Evolutionary conservation across 345 rosid genomes (phyloP).

Genomic region (Excoecaria cochinchinensis): DNA sequence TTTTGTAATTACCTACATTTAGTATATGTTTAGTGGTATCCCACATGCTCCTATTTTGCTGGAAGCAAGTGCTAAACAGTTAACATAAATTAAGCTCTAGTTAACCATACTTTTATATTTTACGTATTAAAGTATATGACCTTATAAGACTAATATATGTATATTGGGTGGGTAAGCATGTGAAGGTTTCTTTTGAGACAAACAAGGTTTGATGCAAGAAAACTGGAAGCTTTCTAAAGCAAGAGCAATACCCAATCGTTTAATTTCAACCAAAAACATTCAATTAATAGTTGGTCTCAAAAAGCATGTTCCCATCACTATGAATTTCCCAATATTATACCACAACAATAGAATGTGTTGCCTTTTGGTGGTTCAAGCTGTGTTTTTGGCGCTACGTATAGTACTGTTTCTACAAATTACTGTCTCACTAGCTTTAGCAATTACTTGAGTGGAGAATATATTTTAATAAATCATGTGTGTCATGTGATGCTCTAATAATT

Average conservation of each 20-base stretch:
- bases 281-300: background rate
- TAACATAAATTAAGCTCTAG: background rate
- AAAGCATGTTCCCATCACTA: background rate
- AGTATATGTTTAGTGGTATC: constrained; percentile 1
- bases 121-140: background rate
- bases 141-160: no score
- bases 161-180: background rate
- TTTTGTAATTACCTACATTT: background rate
- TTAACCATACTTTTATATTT: background rate
- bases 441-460: no score
- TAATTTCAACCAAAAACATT: background rate
- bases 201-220: background rate
- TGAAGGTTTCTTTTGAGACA: background rate
- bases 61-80: constrained; percentile 13
- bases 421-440: no score
- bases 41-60: constrained; percentile 24
- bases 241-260: background rate
- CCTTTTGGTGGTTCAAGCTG: background rate
- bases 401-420: no score
- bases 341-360: background rate
- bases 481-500: no score
- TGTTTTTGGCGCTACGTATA: background rate
- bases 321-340: background rate
- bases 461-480: no score
- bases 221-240: background rate